A percentile compares a stretch with the other conserved stretches of the same genome.
Conservation (phyloP, 2,329 filamentous ascomycete genomes). For the Elsinoe arachidis region DNA sequence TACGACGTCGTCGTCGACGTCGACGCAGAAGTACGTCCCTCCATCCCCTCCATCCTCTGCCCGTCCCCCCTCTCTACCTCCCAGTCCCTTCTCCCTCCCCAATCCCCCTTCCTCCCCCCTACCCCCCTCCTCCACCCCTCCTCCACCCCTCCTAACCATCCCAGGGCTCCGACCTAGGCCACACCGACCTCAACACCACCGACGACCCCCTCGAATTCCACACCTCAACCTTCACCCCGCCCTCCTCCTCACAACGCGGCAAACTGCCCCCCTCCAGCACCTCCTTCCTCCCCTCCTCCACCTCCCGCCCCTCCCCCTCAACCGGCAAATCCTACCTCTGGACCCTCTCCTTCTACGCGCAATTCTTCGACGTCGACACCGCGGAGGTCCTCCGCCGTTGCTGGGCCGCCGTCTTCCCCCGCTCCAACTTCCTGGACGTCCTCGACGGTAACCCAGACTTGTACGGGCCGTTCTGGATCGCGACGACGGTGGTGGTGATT, state of each 20-base stretch:
- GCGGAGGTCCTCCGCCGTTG: conserved; percentile 80
- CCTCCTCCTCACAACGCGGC: conserved; percentile 41
- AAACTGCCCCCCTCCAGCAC: conserved; percentile 38
- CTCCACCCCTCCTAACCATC: background rate
- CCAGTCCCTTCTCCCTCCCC: background rate
- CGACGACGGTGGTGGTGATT: conserved; percentile 92
- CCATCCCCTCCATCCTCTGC: background rate
- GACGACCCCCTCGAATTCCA: conserved; percentile 85
- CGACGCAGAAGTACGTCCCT: conserved; percentile 69
- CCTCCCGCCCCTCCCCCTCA: conserved; percentile 22
- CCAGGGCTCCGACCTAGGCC: conserved; percentile 81
- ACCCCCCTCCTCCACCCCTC: background rate
- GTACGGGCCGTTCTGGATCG: conserved; percentile 98
- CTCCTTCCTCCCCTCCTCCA: conserved; percentile 30
- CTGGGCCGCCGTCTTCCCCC: conserved; percentile 78
- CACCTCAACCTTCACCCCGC: conserved; percentile 61
- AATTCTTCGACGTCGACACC: conserved; percentile 98
- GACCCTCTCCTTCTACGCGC: conserved; percentile 86
- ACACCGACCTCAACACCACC: conserved; percentile 86
- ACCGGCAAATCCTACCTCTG: conserved; percentile 74
- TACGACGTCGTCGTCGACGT: conserved; percentile 98
- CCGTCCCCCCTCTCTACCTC: conserved; percentile 13
- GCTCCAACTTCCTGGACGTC: conserved; percentile 92
- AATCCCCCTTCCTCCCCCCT: background rate
- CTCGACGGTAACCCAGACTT: conserved; percentile 94